Evolutionary conservation across 257 asterid species (phyloP).

Genomic region (Solanum chmielewskii): DNA sequence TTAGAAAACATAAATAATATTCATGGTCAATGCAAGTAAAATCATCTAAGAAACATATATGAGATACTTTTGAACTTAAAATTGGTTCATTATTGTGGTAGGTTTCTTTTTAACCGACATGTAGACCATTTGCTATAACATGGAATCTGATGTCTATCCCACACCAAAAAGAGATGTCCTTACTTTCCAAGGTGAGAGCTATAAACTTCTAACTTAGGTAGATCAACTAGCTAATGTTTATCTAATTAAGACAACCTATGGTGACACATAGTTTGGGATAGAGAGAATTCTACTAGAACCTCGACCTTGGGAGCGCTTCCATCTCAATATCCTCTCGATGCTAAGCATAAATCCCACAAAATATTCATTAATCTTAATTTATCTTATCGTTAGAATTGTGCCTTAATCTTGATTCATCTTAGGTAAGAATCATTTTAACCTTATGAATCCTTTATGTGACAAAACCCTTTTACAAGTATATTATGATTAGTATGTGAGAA

Average conservation of each 20-base stretch:
- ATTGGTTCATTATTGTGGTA: background rate
- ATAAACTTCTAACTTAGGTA: background rate
- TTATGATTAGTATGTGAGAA: background rate
- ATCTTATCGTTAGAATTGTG: background rate
- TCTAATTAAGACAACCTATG: background rate
- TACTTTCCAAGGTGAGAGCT: background rate
- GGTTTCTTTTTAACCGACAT: background rate
- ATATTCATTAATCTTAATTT: background rate
- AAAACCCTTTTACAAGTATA: background rate
- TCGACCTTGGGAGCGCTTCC: too few species aligned
- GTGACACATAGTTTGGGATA: background rate
- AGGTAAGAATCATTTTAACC: background rate
- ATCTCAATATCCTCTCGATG: background rate
- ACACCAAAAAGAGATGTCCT: too few species aligned
- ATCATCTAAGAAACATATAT: background rate
- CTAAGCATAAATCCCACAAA: background rate
- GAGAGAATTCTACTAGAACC: background rate
- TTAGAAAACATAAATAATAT: background rate
- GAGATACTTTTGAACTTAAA: background rate
- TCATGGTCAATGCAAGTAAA: background rate
- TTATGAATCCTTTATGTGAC: background rate
- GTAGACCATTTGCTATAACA: background rate
- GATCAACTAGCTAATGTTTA: background rate
- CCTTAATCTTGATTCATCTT: background rate
- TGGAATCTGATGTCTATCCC: background rate